These are phyloP conservation scores for Beauveria sp. DNA, from an alignment of 2,329 filamentous ascomycete species.

Conservation along the genomic window DNA sequence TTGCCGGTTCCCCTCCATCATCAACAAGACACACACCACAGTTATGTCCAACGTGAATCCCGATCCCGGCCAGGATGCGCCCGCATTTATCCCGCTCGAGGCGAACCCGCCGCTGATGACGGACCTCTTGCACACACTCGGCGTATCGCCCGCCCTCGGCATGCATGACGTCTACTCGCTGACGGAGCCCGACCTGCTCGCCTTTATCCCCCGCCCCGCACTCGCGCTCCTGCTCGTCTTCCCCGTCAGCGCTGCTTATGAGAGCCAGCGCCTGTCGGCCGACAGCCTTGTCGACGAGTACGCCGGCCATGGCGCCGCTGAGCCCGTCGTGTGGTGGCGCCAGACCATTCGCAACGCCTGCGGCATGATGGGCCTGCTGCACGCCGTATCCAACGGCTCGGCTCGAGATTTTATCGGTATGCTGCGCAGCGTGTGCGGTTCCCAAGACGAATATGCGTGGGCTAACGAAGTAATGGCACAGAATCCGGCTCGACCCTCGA, in stretches of 20 bases:
- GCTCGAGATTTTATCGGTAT: constrained; percentile 54
- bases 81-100: constrained; percentile 53
- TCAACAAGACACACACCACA: neutral
- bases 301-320: constrained; percentile 54
- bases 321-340: constrained; percentile 87
- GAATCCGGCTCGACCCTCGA: constrained; percentile 50
- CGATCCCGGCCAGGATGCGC: constrained; percentile 29
- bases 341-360: constrained; percentile 95
- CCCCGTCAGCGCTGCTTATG: constrained; percentile 73
- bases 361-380: constrained; percentile 80
- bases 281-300: constrained; percentile 60
- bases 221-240: constrained; percentile 88
- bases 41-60: constrained; percentile 32
- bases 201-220: constrained; percentile 81
- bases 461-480: constrained; percentile 16
- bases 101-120: constrained; percentile 88
- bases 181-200: constrained; percentile 74
- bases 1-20: neutral
- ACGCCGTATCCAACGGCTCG: constrained; percentile 72
- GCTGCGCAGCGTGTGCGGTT: constrained; percentile 14
- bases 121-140: constrained; percentile 71
- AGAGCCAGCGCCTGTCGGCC: constrained; percentile 66
- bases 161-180: constrained; percentile 92
- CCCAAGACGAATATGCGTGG: neutral
- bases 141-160: constrained; percentile 66